These are phyloP conservation scores for Fusarium sp. DNA, from an alignment of 2,329 filamentous ascomycete species.

Conservation along the genomic window DNA sequence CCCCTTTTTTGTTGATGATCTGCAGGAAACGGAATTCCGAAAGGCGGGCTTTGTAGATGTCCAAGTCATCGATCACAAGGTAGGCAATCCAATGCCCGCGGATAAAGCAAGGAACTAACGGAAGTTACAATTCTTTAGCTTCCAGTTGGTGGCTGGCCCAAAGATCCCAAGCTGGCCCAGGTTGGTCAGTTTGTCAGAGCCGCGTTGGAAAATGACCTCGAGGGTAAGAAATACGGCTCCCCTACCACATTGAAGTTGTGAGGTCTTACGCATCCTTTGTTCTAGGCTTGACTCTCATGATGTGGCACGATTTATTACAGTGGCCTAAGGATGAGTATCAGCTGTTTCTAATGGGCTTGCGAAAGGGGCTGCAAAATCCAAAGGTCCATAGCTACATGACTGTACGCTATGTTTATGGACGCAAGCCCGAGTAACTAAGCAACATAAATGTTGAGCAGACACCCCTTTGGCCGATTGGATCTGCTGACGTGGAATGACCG, in stretches of 20 bases:
- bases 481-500: neutral
- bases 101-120: neutral
- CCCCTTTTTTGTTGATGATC: neutral
- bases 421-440: neutral
- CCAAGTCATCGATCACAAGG: neutral
- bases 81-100: neutral
- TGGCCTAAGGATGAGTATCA: constrained; percentile 11
- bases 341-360: neutral
- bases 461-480: neutral
- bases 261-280: neutral
- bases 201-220: neutral
- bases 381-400: neutral
- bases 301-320: constrained; percentile 2
- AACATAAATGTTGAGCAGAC: neutral
- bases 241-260: neutral
- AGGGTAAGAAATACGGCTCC: neutral
- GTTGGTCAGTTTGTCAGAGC: constrained; percentile 15
- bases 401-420: constrained; percentile 1
- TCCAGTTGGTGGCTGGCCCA: constrained; percentile 25
- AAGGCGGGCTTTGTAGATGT: constrained; percentile 1
- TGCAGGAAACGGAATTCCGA: neutral
- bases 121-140: neutral
- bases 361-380: neutral
- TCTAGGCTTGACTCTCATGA: neutral
- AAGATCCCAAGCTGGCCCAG: constrained; percentile 13